phyloP scores from a whole-genome alignment of 2,329 filamentous ascomycete species.

The Hymenoscyphus albidus region DNA sequence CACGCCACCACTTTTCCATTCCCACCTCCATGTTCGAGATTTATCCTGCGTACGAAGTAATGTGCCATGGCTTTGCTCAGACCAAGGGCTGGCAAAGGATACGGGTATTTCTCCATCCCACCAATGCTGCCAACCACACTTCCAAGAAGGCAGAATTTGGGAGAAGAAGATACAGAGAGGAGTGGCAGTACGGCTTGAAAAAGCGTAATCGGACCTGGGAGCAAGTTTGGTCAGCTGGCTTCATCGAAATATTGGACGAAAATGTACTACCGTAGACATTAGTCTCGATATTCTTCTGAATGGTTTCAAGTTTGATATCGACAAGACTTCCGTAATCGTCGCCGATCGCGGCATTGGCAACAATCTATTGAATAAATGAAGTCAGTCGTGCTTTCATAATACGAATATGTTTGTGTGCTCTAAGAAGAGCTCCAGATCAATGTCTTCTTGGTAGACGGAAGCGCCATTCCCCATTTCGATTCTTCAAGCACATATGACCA shows the following conservation, averaged over 20 bases:
- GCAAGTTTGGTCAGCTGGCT: constrained; percentile 31
- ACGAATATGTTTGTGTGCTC: too few relatives aligned
- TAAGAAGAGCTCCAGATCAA: constrained; percentile 7
- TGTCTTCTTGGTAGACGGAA: too few relatives aligned
- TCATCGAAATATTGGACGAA: constrained; percentile 7
- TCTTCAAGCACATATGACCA: too few relatives aligned
- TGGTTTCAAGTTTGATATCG: constrained; percentile 34
- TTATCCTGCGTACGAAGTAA: constrained; percentile 35
- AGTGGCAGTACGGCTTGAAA: constrained; percentile 35
- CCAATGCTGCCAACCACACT: constrained; percentile 23
- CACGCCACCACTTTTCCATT: constrained; percentile 32
- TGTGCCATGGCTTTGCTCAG: constrained; percentile 38
- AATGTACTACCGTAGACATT: neutral
- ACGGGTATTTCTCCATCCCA: constrained; percentile 5
- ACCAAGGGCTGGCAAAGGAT: constrained; percentile 35
- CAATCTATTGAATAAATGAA: constrained; percentile 36
- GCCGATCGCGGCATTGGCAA: constrained; percentile 37
- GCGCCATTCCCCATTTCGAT: too few relatives aligned
- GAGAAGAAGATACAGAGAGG: constrained; percentile 25
- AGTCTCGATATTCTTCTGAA: constrained; percentile 14
- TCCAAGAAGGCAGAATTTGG: constrained; percentile 40
- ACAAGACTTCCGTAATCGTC: constrained; percentile 22
- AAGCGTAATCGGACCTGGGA: constrained; percentile 26
- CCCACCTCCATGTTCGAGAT: constrained; percentile 34
- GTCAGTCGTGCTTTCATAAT: constrained; percentile 20